These are phyloP conservation scores for Avicennia marina DNA, from an alignment of 257 asterid species.

Conservation along the genomic window DNA sequence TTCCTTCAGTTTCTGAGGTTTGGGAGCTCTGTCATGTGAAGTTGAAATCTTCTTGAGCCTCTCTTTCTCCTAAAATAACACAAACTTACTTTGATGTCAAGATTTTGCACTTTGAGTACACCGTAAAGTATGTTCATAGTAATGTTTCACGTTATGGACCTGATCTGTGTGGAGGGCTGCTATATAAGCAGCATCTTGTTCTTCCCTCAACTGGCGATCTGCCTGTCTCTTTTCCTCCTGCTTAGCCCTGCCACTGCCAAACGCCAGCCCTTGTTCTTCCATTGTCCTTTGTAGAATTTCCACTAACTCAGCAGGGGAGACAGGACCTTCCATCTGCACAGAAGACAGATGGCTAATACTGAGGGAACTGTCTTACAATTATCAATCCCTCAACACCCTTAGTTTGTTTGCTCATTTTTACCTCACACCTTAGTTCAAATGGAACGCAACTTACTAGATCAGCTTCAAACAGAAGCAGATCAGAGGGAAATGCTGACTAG, in stretches of 20 bases:
- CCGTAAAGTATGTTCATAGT: background rate
- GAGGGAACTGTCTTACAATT: too few relatives aligned
- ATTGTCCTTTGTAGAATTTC: constrained; percentile 66
- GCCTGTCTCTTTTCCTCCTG: constrained; percentile 40
- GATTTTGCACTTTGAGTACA: background rate
- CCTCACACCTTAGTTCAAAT: too few relatives aligned
- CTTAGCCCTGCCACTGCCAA: constrained; percentile 44
- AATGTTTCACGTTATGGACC: constrained; percentile 25
- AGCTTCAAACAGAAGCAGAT: too few relatives aligned
- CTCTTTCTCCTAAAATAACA: constrained; percentile 48
- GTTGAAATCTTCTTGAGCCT: constrained; percentile 26
- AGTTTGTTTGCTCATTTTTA: too few relatives aligned
- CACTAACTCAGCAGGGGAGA: constrained; percentile 63
- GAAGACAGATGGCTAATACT: too few relatives aligned
- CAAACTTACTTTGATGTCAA: background rate
- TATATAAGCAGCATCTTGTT: constrained; percentile 79
- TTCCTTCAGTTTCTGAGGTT: constrained; percentile 22
- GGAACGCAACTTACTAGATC: too few relatives aligned
- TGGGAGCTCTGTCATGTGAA: constrained; percentile 22
- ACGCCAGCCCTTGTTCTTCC: constrained; percentile 77
- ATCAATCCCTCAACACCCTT: too few relatives aligned
- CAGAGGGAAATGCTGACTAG: too few relatives aligned
- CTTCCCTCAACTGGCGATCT: constrained; percentile 59
- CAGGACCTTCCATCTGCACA: constrained; percentile 77
- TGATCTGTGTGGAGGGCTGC: constrained; percentile 69